Conservation (phyloP, 352 stramenopile species). For the Saprolegnia diclina region DNA sequence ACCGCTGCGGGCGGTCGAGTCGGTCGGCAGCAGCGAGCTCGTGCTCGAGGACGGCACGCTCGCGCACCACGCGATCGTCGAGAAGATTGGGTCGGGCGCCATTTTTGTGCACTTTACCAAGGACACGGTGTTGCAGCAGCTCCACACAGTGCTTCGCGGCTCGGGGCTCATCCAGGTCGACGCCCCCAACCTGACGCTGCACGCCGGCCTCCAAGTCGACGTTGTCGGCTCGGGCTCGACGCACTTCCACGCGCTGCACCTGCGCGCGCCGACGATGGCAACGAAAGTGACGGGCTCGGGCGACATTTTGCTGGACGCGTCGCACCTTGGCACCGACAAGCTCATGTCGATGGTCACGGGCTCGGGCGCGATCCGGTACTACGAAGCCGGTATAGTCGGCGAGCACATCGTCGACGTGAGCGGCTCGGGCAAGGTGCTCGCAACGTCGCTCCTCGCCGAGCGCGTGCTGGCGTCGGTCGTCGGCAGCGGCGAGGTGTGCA, state of each 20-base stretch:
- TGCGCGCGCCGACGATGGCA: not conserved
- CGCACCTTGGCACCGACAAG: slow-evolving; percentile 4
- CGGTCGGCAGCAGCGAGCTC: not conserved
- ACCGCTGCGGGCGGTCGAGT: slow-evolving; percentile 10
- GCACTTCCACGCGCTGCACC: not conserved
- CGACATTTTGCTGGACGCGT: slow-evolving; percentile 6
- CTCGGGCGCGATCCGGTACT: slow-evolving; percentile 10
- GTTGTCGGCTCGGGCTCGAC: slow-evolving; percentile 5
- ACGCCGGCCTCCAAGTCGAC: not conserved
- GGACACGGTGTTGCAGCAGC: slow-evolving; percentile 9
- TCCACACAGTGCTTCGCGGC: not conserved
- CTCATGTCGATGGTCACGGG: slow-evolving; percentile 15
- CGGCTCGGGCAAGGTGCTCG: slow-evolving; percentile 16
- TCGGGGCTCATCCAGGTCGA: slow-evolving; percentile 9
- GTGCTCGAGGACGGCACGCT: slow-evolving; percentile 25
- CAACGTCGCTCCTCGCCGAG: not conserved
- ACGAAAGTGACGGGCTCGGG: slow-evolving; percentile 15
- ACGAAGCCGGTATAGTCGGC: slow-evolving; percentile 9
- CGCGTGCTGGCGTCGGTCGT: not conserved
- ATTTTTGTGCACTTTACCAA: slow-evolving; percentile 18
- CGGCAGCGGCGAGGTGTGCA: slow-evolving; percentile 14
- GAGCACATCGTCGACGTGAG: not conserved
- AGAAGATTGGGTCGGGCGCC: slow-evolving; percentile 13
- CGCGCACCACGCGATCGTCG: not conserved
- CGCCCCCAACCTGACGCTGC: not conserved